phyloP scores from a whole-genome alignment of 306 rosid genomes.

The Medicago truncatula region DNA sequence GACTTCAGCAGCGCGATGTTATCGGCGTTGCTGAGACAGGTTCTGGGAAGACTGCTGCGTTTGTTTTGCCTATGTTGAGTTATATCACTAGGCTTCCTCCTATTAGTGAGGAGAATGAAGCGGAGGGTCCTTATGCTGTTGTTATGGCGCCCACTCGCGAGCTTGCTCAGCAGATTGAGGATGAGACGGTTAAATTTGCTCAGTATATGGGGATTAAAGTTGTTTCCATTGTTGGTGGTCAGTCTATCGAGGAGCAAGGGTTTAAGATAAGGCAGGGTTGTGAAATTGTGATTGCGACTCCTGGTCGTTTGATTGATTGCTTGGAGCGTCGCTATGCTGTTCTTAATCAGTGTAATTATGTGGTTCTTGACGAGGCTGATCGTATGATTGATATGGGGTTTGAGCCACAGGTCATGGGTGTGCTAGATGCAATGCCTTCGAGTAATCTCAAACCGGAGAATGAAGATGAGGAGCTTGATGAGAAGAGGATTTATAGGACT shows the following conservation, averaged over 20 bases:
- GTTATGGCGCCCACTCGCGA: slow-evolving; percentile 98
- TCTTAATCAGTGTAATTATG: slow-evolving; percentile 92
- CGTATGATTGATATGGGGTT: slow-evolving; percentile 97
- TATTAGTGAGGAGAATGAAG: slow-evolving; percentile 88
- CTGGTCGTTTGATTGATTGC: slow-evolving; percentile 88
- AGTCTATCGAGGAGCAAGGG: slow-evolving; percentile 93
- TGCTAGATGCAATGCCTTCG: slow-evolving; percentile 94
- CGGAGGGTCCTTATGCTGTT: slow-evolving; percentile 92
- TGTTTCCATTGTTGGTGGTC: slow-evolving; percentile 95
- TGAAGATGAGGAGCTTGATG: slow-evolving; percentile 91
- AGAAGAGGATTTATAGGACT: slow-evolving; percentile 84
- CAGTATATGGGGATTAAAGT: slow-evolving; percentile 81
- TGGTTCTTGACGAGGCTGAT: slow-evolving; percentile 97
- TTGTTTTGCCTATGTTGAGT: slow-evolving; percentile 91
- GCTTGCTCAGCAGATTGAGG: slow-evolving; percentile 94
- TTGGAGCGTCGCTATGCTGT: slow-evolving; percentile 88
- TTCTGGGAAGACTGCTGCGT: slow-evolving; percentile 95
- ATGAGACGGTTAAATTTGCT: slow-evolving; percentile 84
- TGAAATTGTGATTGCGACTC: slow-evolving; percentile 93
- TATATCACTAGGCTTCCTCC: slow-evolving; percentile 87
- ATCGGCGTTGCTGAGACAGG: slow-evolving; percentile 91
- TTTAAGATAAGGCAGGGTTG: slow-evolving; percentile 88
- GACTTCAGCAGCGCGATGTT: slow-evolving; percentile 85
- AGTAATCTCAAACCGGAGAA: slow-evolving; percentile 90
- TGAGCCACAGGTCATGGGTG: slow-evolving; percentile 91